phyloP scores from a whole-genome alignment of 768 basidiomycete genomes.

The Tylopilus sp. region DNA sequence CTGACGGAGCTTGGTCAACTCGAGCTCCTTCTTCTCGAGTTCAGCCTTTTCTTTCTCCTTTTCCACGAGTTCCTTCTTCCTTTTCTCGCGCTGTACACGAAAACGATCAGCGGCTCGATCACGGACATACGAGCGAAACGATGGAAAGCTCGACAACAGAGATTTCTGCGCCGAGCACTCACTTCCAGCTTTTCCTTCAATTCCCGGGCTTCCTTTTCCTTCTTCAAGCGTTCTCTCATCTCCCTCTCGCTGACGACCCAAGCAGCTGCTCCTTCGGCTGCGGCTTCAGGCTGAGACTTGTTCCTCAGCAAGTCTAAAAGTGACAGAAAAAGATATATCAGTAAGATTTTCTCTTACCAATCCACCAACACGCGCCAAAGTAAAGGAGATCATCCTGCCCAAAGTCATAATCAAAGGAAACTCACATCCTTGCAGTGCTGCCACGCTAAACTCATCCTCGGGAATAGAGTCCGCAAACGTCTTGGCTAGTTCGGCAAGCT shows the following conservation, averaged over 20 bases:
- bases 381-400: constrained; percentile 6
- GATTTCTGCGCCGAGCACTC: constrained; percentile 31
- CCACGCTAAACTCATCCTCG: constrained; percentile 84
- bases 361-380: constrained; percentile 23
- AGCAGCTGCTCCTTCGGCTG: constrained; percentile 58
- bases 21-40: constrained; percentile 62
- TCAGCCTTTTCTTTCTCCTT: constrained; percentile 61
- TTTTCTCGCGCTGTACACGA: constrained; percentile 39
- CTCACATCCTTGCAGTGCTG: constrained; percentile 88
- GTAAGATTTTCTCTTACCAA: constrained; percentile 17
- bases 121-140: constrained; percentile 2
- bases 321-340: constrained; percentile 18
- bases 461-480: constrained; percentile 79
- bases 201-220: constrained; percentile 72
- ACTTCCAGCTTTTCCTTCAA: constrained; percentile 65
- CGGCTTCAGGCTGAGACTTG: constrained; percentile 77
- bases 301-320: constrained; percentile 71
- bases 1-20: constrained; percentile 51
- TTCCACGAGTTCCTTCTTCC: constrained; percentile 39
- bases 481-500: constrained; percentile 67
- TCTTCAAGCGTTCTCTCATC: constrained; percentile 67
- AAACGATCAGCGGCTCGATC: constrained; percentile 4
- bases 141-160: constrained; percentile 19
- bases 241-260: constrained; percentile 79
- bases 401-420: constrained; percentile 26